A percentile compares a stretch with the other conserved stretches of the same genome.
phyloP scores from a whole-genome alignment of 495 filamentous ascomycete species.

The Trichoderma virens region DNA sequence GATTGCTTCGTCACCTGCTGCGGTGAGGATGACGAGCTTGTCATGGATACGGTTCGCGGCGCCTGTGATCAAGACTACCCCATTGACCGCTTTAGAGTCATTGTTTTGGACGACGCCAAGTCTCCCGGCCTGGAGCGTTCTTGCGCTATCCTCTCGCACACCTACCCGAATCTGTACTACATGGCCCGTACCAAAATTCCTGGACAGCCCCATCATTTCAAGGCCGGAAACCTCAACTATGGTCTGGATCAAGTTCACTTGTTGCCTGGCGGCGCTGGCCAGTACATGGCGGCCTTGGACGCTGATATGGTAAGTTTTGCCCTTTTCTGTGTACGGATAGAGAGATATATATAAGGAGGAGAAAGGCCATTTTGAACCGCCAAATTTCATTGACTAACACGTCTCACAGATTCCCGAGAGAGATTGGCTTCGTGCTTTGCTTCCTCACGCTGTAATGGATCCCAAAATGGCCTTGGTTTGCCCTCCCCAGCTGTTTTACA shows the following conservation, averaged over 20 bases:
- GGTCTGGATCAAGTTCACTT: slow-evolving; percentile 31
- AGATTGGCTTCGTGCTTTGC: slow-evolving; percentile 42
- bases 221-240: slow-evolving; percentile 48
- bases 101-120: slow-evolving; percentile 45
- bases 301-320: slow-evolving; percentile 37
- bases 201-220: slow-evolving; percentile 44
- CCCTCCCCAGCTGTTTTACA: slow-evolving; percentile 50
- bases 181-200: slow-evolving; percentile 37
- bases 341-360: background rate
- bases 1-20: slow-evolving; percentile 47
- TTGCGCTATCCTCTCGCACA: slow-evolving; percentile 17
- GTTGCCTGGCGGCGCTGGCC: slow-evolving; percentile 32
- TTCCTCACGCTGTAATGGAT: slow-evolving; percentile 42
- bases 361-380: background rate
- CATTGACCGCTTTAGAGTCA: slow-evolving; percentile 36
- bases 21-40: slow-evolving; percentile 43
- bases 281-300: slow-evolving; percentile 46
- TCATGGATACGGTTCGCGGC: slow-evolving; percentile 46
- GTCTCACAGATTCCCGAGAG: slow-evolving; percentile 34
- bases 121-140: slow-evolving; percentile 28
- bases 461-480: slow-evolving; percentile 41
- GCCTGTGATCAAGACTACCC: slow-evolving; percentile 45
- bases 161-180: slow-evolving; percentile 39
- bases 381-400: background rate
- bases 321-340: no score